A percentile compares a stretch with the other conserved stretches of the same genome.
These are phyloP conservation scores for Xenosphaeropsis pyriputrescens DNA, from an alignment of 2,329 filamentous ascomycete genomes.

Conservation along the genomic window DNA sequence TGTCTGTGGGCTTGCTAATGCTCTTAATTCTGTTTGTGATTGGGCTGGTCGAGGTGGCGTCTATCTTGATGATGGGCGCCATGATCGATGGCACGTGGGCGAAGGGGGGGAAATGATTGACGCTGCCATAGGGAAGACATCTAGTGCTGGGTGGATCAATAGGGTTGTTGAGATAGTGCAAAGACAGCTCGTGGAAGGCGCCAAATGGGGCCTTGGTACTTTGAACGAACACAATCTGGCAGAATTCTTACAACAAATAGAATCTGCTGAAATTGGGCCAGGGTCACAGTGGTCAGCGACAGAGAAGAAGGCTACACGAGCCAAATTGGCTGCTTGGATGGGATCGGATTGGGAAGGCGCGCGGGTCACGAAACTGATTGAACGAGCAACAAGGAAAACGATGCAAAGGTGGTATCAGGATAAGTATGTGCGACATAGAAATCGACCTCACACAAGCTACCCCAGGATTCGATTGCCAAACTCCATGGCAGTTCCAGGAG, in stretches of 20 bases:
- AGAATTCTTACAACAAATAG: slow-evolving; percentile 18
- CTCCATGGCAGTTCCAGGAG: slow-evolving; percentile 63
- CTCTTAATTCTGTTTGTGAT: slow-evolving; percentile 89
- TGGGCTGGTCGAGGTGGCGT: slow-evolving; percentile 87
- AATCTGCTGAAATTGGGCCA: slow-evolving; percentile 17
- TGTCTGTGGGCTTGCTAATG: slow-evolving; percentile 88
- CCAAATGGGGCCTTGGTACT: slow-evolving; percentile 67
- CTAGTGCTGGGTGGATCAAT: slow-evolving; percentile 68
- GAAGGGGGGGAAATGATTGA: slow-evolving; percentile 72
- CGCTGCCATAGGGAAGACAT: slow-evolving; percentile 40
- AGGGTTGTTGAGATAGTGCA: slow-evolving; percentile 83
- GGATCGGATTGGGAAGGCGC: slow-evolving; percentile 79
- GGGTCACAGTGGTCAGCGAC: slow-evolving; percentile 18
- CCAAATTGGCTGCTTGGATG: slow-evolving; percentile 41
- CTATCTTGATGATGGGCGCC: slow-evolving; percentile 53
- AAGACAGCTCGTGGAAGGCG: slow-evolving; percentile 75
- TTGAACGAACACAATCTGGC: slow-evolving; percentile 41
- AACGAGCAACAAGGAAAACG: slow-evolving; percentile 65
- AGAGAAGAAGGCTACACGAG: slow-evolving; percentile 17
- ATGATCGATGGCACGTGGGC: slow-evolving; percentile 89
- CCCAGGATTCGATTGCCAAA: slow-evolving; percentile 58
- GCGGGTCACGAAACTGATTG: slow-evolving; percentile 66
- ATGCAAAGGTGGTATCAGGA: slow-evolving; percentile 84
- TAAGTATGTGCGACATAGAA: slow-evolving; percentile 47
- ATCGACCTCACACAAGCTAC: slow-evolving; percentile 46